These are phyloP conservation scores for Epichloe baconii DNA, from an alignment of 2,329 filamentous ascomycete genomes.

Conservation along the genomic window DNA sequence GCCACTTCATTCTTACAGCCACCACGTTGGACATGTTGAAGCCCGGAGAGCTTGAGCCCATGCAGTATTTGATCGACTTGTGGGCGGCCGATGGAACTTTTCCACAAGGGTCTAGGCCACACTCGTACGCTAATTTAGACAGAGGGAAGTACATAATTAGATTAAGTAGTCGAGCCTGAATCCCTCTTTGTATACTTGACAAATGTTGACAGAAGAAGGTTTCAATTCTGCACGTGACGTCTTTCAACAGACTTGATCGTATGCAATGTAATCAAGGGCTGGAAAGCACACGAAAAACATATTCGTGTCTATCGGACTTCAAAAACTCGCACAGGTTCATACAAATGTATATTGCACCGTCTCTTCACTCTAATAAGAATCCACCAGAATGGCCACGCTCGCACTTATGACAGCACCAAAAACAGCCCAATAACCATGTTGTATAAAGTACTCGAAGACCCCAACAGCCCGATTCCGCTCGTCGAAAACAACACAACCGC, in stretches of 20 bases:
- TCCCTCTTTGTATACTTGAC: no score
- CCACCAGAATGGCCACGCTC: background rate
- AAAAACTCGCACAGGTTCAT: no score
- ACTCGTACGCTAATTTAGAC: slow-evolving; percentile 40
- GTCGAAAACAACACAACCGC: background rate
- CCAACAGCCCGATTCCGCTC: background rate
- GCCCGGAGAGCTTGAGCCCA: slow-evolving; percentile 76
- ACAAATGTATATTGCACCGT: no score
- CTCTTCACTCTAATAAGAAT: no score
- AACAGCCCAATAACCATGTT: background rate
- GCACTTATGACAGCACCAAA: background rate
- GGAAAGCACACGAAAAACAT: no score
- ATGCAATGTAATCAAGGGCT: no score
- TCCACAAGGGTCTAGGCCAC: slow-evolving; percentile 52
- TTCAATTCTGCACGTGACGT: no score
- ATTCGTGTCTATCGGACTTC: no score
- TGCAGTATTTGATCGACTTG: slow-evolving; percentile 79
- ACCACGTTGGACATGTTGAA: slow-evolving; percentile 67
- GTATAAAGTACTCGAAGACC: background rate
- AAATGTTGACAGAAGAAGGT: no score
- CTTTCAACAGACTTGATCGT: no score
- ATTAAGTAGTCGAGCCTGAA: background rate
- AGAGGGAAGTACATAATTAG: slow-evolving; percentile 9
- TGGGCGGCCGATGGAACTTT: slow-evolving; percentile 79
- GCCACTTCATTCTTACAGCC: slow-evolving; percentile 64